phyloP scores from a whole-genome alignment of 495 filamentous ascomycete species.

The Talaromyces borbonicus region DNA sequence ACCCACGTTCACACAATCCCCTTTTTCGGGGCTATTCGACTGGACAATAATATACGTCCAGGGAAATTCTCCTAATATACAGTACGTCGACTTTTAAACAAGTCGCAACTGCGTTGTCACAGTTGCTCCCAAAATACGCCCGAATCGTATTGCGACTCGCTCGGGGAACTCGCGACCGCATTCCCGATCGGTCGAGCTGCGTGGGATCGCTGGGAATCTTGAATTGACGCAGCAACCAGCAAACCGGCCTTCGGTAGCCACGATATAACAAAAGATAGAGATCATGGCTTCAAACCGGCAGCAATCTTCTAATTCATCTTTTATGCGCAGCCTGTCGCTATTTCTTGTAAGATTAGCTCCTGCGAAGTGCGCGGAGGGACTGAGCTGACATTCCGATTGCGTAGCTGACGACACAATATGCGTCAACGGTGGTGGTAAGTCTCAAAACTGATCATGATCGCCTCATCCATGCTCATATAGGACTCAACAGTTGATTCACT shows the following conservation, averaged over 20 bases:
- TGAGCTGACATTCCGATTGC: not conserved
- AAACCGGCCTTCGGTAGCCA: too few species aligned
- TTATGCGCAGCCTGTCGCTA: not conserved
- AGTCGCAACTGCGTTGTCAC: not conserved
- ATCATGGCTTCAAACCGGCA: too few species aligned
- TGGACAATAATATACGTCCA: too few species aligned
- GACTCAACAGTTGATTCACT: conserved; percentile 64
- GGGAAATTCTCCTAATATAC: not conserved
- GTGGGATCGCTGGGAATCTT: not conserved
- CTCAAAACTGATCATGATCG: not conserved
- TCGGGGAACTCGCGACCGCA: not conserved
- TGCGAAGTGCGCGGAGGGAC: not conserved
- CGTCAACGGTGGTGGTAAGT: conserved; percentile 33
- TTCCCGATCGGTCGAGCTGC: not conserved
- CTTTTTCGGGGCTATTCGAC: too few species aligned
- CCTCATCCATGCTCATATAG: conserved; percentile 1
- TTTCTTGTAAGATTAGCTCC: not conserved
- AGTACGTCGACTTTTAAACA: too few species aligned
- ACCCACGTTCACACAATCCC: not conserved
- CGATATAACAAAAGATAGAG: too few species aligned
- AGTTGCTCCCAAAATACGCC: not conserved
- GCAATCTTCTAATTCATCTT: too few species aligned
- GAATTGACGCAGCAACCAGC: too few species aligned
- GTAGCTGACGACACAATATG: conserved; percentile 32
- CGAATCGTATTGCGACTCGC: not conserved